A percentile compares a stretch with the other conserved stretches of the same genome.
These are phyloP conservation scores for Nicotiana noctiflora DNA, from an alignment of 257 asterid genomes.

Conservation along the genomic window DNA sequence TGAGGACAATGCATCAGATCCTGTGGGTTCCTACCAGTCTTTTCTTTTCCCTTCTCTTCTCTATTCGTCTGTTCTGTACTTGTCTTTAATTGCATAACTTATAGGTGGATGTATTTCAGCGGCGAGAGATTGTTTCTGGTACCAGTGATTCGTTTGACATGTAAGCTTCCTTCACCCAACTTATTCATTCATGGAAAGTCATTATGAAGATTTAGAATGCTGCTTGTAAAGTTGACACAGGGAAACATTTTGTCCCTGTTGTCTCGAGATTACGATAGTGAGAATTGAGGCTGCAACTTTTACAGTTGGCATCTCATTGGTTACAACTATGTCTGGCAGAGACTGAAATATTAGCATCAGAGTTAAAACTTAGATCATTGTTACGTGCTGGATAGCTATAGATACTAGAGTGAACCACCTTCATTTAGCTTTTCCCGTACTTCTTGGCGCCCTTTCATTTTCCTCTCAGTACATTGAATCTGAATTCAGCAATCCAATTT, in stretches of 20 bases:
- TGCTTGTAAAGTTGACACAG: not conserved
- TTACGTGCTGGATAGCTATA: not conserved
- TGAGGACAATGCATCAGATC: constrained; percentile 9
- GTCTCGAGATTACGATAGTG: not conserved
- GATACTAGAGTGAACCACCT: not conserved
- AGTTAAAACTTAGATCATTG: not conserved
- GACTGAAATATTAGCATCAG: not conserved
- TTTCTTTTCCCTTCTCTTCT: not conserved
- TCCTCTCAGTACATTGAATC: not conserved
- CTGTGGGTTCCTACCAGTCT: constrained; percentile 3
- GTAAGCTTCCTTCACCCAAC: constrained; percentile 3
- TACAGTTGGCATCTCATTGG: not conserved
- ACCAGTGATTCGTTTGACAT: constrained; percentile 3
- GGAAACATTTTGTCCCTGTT: not conserved
- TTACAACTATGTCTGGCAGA: not conserved
- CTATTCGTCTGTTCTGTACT: not conserved
- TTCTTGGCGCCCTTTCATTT: not conserved
- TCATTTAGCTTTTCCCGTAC: not conserved
- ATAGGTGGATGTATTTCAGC: constrained; percentile 5
- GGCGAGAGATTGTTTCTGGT: constrained; percentile 4
- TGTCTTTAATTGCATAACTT: not conserved
- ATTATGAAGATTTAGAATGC: not conserved
- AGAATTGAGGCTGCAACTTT: not conserved
- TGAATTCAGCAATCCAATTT: not conserved
- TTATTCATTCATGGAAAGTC: not conserved